Base-by-base conservation (phyloP, 495 filamentous ascomycete genomes). In the Parathielavia hyrcaniae region DNA sequence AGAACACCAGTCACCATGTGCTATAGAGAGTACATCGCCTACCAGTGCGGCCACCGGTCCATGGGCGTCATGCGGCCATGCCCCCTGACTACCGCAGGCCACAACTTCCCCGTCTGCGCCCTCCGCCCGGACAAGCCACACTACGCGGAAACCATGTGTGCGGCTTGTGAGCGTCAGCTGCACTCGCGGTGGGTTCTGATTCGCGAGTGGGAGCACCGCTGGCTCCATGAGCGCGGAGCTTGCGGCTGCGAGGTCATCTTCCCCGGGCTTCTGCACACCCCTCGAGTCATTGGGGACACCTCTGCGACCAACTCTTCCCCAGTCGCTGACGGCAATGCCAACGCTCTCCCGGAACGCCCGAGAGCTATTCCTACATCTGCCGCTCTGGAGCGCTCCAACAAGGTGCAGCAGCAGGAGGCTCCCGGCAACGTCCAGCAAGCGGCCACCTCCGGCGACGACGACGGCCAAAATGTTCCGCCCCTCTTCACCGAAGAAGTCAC, bases 1-100 rank as follows among this genome's bases (percentile, higher is more conserved):
- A 55, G 35, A n/a, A n/a, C n/a, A n/a, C n/a, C 19, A 20, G 32
- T 16, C 61, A 70, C 44, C 20, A 78, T 78, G 75, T 78, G 75
- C 60, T 61, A 73, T 64, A 52, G 63, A 19, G 75, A 78, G 61
- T 72, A 55, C 57, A 57, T 78, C 47, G 64, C 64, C 50, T 78
- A 78, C 67, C 68, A 68, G 34, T 78, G 75, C 62, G 75, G 73
- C 30, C 75, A 78, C 65, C 67, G 67, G 17, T 71, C 70, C 23
- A 2, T 65, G 0, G 54, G 62, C 0, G 69, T 77, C 26, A 55
- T 73, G 54, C 69, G 75, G 0, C 63, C 72, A 0, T 78, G 75
- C 56, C 75, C 75, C 0, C 34, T 74, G 39, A 77, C 75, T 2
- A 78, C 75, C 0, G 57, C 67, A 11, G 48, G 61, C 0, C 58